Evolutionary conservation across 1,284 basidiomycete genomes (phyloP).

Genomic region (Austropuccinia psidii): DNA sequence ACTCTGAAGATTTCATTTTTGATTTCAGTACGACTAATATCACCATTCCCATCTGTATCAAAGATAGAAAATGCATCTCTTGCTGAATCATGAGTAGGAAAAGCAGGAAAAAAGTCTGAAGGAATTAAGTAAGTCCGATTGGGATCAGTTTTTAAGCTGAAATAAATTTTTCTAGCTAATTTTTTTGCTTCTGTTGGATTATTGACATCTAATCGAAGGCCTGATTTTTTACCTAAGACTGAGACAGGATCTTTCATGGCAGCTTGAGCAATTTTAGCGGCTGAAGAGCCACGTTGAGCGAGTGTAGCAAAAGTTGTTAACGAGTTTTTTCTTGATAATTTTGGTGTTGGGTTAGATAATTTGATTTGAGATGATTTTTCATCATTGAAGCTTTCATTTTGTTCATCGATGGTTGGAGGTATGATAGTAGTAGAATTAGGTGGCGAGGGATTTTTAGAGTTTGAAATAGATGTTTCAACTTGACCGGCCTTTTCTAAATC

Average conservation of each 20-base stretch:
- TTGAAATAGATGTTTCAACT: background rate
- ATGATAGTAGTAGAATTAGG: too few species aligned
- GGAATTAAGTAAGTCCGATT: constrained; percentile 58
- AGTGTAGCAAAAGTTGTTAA: constrained; percentile 29
- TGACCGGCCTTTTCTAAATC: background rate
- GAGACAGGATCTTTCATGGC: constrained; percentile 40
- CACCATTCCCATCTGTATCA: constrained; percentile 58
- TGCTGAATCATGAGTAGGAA: constrained; percentile 36
- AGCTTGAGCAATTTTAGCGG: constrained; percentile 38
- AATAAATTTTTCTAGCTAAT: constrained; percentile 63
- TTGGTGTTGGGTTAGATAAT: background rate
- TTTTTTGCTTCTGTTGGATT: constrained; percentile 50
- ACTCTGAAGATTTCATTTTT: constrained; percentile 62
- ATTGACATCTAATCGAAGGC: constrained; percentile 44
- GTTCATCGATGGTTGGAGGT: background rate
- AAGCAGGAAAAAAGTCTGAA: constrained; percentile 58
- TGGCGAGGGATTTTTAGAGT: too few species aligned
- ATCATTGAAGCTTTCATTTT: background rate
- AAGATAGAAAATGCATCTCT: constrained; percentile 40
- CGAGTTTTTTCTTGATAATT: constrained; percentile 1
- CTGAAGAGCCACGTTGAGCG: constrained; percentile 37
- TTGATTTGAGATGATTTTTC: background rate
- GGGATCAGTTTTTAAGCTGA: constrained; percentile 54
- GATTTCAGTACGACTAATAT: constrained; percentile 67
- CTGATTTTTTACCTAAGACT: constrained; percentile 40